Conservation (phyloP, 768 basidiomycete species). For the Leccinum disarticulatum region DNA sequence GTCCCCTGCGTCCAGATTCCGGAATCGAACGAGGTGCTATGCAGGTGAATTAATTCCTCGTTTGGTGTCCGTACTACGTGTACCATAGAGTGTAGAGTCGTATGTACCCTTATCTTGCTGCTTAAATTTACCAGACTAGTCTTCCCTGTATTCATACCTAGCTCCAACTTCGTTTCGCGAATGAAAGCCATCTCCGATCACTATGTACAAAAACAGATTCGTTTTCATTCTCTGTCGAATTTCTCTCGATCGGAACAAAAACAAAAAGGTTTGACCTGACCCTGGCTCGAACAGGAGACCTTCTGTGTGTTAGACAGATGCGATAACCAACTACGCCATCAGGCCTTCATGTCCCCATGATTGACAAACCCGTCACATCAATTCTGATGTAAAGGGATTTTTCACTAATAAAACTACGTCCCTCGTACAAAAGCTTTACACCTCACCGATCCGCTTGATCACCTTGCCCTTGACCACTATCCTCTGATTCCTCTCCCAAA, state of each 20-base stretch:
- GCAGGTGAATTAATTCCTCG: background rate
- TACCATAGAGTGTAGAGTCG: conserved; percentile 26
- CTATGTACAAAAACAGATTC: too few species aligned
- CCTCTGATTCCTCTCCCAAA: conserved; percentile 88
- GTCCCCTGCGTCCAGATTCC: conserved; percentile 4
- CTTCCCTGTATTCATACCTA: too few species aligned
- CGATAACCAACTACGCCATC: conserved; percentile 62
- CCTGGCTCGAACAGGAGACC: conserved; percentile 70
- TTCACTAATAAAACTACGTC: background rate
- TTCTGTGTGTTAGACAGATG: conserved; percentile 81
- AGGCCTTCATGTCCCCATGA: conserved; percentile 16
- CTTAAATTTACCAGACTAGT: conserved; percentile 1
- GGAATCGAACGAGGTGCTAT: background rate
- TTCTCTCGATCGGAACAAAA: background rate
- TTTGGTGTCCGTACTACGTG: conserved; percentile 8
- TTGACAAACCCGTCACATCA: background rate
- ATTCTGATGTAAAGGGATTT: background rate
- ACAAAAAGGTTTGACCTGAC: conserved; percentile 33
- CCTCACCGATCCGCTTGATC: conserved; percentile 56
- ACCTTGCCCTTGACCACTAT: conserved; percentile 51
- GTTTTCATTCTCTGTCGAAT: too few species aligned
- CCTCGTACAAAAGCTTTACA: conserved; percentile 17
- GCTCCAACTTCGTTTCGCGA: too few species aligned
- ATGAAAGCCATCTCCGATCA: too few species aligned
- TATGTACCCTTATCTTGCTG: conserved; percentile 23